Conservation (phyloP, 192 early-diverging fungal species). For the Fimicolochytrium jonesii region DNA sequence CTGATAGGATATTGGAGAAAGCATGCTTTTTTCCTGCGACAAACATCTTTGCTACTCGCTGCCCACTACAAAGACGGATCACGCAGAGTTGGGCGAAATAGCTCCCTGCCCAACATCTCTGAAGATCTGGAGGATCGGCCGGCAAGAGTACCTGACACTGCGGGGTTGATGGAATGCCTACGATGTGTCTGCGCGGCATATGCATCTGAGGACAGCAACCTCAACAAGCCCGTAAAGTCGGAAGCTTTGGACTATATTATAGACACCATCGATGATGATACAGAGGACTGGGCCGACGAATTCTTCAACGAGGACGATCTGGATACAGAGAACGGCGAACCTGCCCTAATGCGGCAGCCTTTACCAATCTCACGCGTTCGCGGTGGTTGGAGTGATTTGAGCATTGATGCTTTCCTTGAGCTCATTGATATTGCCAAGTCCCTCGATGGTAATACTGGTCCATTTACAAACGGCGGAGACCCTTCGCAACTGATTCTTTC, state of each 20-base stretch:
- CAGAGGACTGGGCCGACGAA: conserved; percentile 46
- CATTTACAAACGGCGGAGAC: too few species aligned
- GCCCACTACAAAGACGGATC: conserved; percentile 17
- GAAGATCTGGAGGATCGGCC: not conserved
- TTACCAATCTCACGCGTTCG: conserved; percentile 16
- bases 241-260: too few species aligned
- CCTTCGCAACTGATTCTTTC: too few species aligned
- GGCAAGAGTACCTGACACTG: conserved; percentile 22
- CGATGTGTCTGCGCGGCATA: conserved; percentile 65
- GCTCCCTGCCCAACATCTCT: conserved; percentile 13
- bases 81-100: not conserved
- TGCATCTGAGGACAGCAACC: too few species aligned
- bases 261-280: conserved; percentile 40
- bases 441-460: conserved; percentile 68
- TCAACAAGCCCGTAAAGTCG: too few species aligned
- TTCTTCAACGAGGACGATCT: conserved; percentile 39
- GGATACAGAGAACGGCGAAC: conserved; percentile 1
- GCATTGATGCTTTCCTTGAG: conserved; percentile 73
- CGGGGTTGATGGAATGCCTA: conserved; percentile 60
- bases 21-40: conserved; percentile 68
- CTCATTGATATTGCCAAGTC: conserved; percentile 66
- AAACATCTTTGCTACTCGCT: conserved; percentile 43
- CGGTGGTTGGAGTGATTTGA: conserved; percentile 74
- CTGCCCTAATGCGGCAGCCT: not conserved
- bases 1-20: conserved; percentile 57